Conservation (phyloP, 192 early-diverging fungal genomes). For the Coemansia sp. region DNA sequence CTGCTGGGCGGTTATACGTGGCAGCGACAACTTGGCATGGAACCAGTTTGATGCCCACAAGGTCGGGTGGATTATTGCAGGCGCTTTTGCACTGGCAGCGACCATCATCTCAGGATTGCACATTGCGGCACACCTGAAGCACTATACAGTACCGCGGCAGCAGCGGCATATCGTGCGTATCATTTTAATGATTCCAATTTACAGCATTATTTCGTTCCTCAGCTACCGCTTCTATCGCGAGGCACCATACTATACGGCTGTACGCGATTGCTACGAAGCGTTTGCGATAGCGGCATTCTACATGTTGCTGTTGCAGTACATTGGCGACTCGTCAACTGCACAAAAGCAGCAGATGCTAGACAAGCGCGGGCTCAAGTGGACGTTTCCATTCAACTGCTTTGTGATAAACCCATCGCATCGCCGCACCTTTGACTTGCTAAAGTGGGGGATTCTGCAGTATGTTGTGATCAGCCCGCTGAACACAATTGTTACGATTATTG, state of each 20-base stretch:
- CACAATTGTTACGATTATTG: slow-evolving; percentile 63
- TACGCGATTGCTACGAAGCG: slow-evolving; percentile 76
- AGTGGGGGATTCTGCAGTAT: slow-evolving; percentile 72
- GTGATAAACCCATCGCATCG: slow-evolving; percentile 58
- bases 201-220: slow-evolving; percentile 66
- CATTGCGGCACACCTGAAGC: slow-evolving; percentile 55
- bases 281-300: slow-evolving; percentile 75
- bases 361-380: slow-evolving; percentile 54
- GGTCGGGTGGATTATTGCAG: slow-evolving; percentile 62
- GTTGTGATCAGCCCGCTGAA: slow-evolving; percentile 61
- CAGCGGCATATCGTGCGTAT: slow-evolving; percentile 80
- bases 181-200: slow-evolving; percentile 71
- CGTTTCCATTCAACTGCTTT: slow-evolving; percentile 64
- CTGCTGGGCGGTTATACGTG: slow-evolving; percentile 50
- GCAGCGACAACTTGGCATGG: slow-evolving; percentile 48
- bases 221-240: slow-evolving; percentile 70
- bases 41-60: slow-evolving; percentile 56
- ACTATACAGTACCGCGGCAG: slow-evolving; percentile 64
- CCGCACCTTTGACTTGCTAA: slow-evolving; percentile 60
- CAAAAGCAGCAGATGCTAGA: slow-evolving; percentile 52
- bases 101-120: slow-evolving; percentile 56
- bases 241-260: slow-evolving; percentile 65
- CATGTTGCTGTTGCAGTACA: slow-evolving; percentile 65
- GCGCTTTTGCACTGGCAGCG: slow-evolving; percentile 55
- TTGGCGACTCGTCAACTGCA: slow-evolving; percentile 56